Evolutionary conservation across 176 grass and related monocot genomes (phyloP), one percentile per base, ranked within the genome.

Genomic region (Ensete ventricosum): DNA sequence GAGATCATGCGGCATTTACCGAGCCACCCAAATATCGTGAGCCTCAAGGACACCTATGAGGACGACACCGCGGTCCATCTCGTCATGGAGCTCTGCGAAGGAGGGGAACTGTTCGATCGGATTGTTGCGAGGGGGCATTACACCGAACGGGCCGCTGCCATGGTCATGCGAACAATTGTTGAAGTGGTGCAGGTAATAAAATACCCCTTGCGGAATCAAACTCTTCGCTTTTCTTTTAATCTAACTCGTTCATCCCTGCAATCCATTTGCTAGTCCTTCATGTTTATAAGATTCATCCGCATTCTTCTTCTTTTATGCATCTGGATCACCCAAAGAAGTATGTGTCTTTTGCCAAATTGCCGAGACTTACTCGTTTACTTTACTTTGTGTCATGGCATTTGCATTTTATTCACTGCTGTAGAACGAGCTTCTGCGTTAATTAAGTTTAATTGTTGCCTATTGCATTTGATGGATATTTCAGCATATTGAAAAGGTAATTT

Each of bases 1-100:
- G 57, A 62, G 57, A 62, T 62, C 57, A 62, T 62, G 57, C 14
- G 57, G 57, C 57, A 62, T 62, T 21, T 62, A 2, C 17, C 57
- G 17, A 14, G 17, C 13, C 57, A 62, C 8, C 57, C 57, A 14
- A 62, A 62, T n/a, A 62, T 62, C 57, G 57, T 62, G 17, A 62
- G 57, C 57, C 57, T 62, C 57, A 62, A 62, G 57, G 57, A 62
- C 57, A 62, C 57, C 57, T 62, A 62, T n/a, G 57, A 62, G 57
- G 57, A 62, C 57, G 57, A 62, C 13, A 17, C 6, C 13, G 57
- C 57, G 6, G 57, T 62, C 20, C 57, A 62, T 17, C 13, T 62
- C 10, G 57, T 62, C 57, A 62, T 62, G 57, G 57, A 62, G 57
- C 57, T 62, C 7, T 62, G 57, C 57, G 57, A 62, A n/a, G 57